Evolutionary conservation across 106 monocot species (phyloP).

Genomic region (Apostasia shenzhenica): DNA sequence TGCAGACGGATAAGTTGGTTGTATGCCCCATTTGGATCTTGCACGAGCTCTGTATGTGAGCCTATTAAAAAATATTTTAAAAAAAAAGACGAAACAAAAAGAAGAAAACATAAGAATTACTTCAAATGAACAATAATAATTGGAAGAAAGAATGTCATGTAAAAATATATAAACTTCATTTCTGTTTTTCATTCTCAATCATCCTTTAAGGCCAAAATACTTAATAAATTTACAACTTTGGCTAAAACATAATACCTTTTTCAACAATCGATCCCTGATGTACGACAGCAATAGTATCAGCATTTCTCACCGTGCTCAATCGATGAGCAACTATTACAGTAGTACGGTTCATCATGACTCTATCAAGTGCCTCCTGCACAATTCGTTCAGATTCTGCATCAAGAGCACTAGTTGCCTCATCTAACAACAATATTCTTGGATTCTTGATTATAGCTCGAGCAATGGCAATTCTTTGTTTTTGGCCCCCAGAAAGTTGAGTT

Average conservation of each 20-base stretch:
- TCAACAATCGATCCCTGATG: constrained; percentile 26
- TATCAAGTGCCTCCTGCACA: constrained; percentile 29
- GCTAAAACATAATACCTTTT: constrained; percentile 13
- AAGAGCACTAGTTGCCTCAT: constrained; percentile 17
- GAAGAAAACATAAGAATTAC: not conserved
- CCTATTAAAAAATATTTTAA: constrained; percentile 10
- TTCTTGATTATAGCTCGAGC: constrained; percentile 35
- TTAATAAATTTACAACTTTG: no score
- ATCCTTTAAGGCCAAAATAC: no score
- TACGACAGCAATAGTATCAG: constrained; percentile 23
- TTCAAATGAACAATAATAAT: no score
- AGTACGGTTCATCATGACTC: constrained; percentile 15
- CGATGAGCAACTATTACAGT: no score
- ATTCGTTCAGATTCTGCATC: constrained; percentile 30
- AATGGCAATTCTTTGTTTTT: constrained; percentile 24
- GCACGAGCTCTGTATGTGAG: constrained; percentile 21
- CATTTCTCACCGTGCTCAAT: no score
- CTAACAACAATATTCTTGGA: constrained; percentile 19
- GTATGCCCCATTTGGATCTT: constrained; percentile 29
- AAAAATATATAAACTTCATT: no score
- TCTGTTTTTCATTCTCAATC: no score
- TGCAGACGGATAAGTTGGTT: constrained; percentile 30
- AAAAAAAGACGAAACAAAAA: not conserved
- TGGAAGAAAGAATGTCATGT: no score
- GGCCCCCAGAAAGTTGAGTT: constrained; percentile 15